Base-by-base conservation (phyloP, 345 rosid genomes). In the Odontarrhena argentea region DNA sequence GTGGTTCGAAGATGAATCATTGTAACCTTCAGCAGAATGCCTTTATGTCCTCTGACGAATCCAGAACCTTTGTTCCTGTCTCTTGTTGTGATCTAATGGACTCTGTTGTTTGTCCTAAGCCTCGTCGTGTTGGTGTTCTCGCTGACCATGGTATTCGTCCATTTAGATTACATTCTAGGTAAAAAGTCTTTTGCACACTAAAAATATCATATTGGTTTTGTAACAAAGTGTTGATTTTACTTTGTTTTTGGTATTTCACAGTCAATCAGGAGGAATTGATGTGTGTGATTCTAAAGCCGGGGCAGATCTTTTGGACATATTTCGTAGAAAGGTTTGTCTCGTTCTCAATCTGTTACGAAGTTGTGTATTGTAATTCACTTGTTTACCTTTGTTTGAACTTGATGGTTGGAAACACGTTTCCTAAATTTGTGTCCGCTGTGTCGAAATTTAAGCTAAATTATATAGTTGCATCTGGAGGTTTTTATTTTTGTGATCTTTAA, bases 31-130 rank as follows among this genome's bases (percentile, higher is more conserved):
- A 86, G 86, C 85, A 82, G 86, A 84, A 83, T 83, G 91, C 90
- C 79, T 75, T 77, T 55, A 63, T 80, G 37, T 67, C 81, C 45
- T 63, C 72, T 45, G 91, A 86, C 42, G 96, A 81, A 68, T 58
- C 77, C 41, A 67, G 77, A 53, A 79, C 82, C 8, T 67, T 51
- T 70, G 74, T 79, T 48, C 64, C 90, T 22, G 15, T 53, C 4
- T 71, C 22, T 18, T 32, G 70, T 7, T 74, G 48, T 36, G 84
- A 82, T 47, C 77, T 71, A 44, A 78, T 62, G 76, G 88, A 68
- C 47, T 68, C 80, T 9, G 78, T 94, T 24, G 79, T 86, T 72
- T 90, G 96, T 66, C 99, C 97, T n/a, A 94, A 81, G 82, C 99
- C 97, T 45, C 88, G 89, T 25, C 87, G 92, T 6, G 73, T 85